A percentile compares a stretch with the other conserved stretches of the same genome.
Evolutionary conservation across 1,139 yeast species (phyloP).

Genomic region (Kurtzmaniella quercitrusa): DNA sequence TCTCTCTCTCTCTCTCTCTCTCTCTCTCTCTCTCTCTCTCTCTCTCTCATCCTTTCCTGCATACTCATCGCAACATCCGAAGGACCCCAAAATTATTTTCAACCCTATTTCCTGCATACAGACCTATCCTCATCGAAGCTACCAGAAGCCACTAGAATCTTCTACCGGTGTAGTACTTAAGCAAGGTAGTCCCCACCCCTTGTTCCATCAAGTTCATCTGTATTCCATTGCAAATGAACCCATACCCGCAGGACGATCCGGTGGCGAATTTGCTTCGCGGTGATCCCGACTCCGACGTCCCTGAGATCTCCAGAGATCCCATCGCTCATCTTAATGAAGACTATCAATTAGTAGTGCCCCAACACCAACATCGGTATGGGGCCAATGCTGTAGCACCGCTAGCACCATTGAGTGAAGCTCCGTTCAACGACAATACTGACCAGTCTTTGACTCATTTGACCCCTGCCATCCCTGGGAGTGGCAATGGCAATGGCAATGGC

Average conservation of each 20-base stretch:
- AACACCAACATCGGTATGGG: not conserved
- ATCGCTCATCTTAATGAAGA: not conserved
- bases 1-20: too few species aligned
- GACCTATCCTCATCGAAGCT: not conserved
- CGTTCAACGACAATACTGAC: too few species aligned
- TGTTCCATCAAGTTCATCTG: not conserved
- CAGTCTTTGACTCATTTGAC: too few species aligned
- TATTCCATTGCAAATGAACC: conserved; percentile 4
- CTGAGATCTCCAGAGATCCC: conserved; percentile 5
- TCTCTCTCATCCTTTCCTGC: too few species aligned
- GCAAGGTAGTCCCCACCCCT: not conserved
- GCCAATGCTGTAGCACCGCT: conserved; percentile 2
- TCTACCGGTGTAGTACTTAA: not conserved
- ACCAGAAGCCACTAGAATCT: not conserved
- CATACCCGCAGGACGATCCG: conserved; percentile 6
- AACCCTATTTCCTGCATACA: not conserved
- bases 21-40: too few species aligned
- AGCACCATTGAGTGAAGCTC: conserved; percentile 1
- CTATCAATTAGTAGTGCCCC: conserved; percentile 5
- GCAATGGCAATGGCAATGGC: too few species aligned
- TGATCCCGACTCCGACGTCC: conserved; percentile 6
- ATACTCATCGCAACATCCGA: too few species aligned
- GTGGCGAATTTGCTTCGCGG: conserved; percentile 7
- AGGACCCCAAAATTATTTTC: too few species aligned
- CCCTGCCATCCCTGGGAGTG: too few species aligned